Percentiles rank a stretch among this genome's conserved stretches.
Evolutionary conservation across 2,329 filamentous ascomycete genomes (phyloP).

Genomic region (Ciborinia camelliae): DNA sequence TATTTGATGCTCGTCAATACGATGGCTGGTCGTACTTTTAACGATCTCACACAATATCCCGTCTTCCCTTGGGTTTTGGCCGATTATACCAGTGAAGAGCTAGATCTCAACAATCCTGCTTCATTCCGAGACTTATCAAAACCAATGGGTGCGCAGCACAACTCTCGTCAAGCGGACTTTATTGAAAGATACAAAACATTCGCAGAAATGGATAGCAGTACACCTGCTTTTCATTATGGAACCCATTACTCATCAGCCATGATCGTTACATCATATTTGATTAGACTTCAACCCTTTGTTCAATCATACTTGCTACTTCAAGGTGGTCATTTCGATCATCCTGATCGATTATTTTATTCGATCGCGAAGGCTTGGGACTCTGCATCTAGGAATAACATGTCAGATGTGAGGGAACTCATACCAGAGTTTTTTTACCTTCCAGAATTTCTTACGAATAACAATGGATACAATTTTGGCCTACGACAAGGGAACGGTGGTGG

Average conservation of each 20-base stretch:
- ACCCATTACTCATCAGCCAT: conserved; percentile 99
- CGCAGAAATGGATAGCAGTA: conserved; percentile 76
- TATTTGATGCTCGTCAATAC: conserved; percentile 99
- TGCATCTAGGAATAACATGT: conserved; percentile 83
- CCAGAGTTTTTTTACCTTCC: conserved; percentile 97
- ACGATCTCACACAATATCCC: conserved; percentile 95
- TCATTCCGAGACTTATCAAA: conserved; percentile 90
- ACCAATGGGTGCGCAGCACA: conserved; percentile 90
- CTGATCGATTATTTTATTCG: conserved; percentile 91
- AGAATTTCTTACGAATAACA: conserved; percentile 91
- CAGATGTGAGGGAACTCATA: conserved; percentile 89
- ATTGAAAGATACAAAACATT: conserved; percentile 82
- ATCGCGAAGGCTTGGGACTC: conserved; percentile 89
- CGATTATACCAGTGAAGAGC: conserved; percentile 90
- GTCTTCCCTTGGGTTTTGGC: conserved; percentile 97
- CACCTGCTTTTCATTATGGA: conserved; percentile 89
- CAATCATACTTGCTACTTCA: conserved; percentile 93
- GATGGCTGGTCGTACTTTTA: conserved; percentile 94
- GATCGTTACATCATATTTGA: conserved; percentile 96
- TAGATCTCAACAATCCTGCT: conserved; percentile 79
- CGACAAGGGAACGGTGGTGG: conserved; percentile 75
- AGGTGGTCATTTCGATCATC: conserved; percentile 94
- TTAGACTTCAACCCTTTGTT: conserved; percentile 91
- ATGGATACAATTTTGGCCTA: conserved; percentile 88
- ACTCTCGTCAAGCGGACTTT: conserved; percentile 72